Conservation (phyloP, 768 basidiomycete species). For the Scleroderma citrinum region DNA sequence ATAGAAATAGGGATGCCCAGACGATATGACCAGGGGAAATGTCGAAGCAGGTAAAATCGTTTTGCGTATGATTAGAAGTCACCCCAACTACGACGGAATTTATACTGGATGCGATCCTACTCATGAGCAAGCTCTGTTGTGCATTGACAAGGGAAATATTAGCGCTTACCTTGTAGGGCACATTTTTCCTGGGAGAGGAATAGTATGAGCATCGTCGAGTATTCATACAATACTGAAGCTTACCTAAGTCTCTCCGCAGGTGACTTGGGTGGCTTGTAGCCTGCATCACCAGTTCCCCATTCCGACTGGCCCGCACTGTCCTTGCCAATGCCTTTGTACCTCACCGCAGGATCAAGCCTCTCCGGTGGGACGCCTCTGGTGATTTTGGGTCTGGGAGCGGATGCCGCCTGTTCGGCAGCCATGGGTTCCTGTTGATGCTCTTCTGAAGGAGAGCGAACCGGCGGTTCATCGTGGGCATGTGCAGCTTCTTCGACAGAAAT, state of each 20-base stretch:
- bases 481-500: conserved; percentile 70
- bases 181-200: conserved; percentile 49
- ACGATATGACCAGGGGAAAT: neutral
- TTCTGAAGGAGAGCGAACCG: conserved; percentile 9
- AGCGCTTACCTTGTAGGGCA: conserved; percentile 78
- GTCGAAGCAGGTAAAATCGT: too few relatives aligned
- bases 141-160: conserved; percentile 3
- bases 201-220: conserved; percentile 3
- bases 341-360: conserved; percentile 60
- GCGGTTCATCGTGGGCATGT: conserved; percentile 42
- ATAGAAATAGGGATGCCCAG: neutral
- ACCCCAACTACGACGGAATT: conserved; percentile 84
- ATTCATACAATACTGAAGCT: conserved; percentile 9
- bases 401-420: conserved; percentile 1
- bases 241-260: conserved; percentile 72
- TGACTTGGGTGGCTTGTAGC: conserved; percentile 69
- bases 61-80: conserved; percentile 52
- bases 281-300: conserved; percentile 67
- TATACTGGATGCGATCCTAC: conserved; percentile 72
- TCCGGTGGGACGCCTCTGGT: conserved; percentile 57
- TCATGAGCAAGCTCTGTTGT: conserved; percentile 39
- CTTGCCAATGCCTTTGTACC: conserved; percentile 50
- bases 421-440: conserved; percentile 12
- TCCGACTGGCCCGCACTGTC: conserved; percentile 52
- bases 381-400: conserved; percentile 42